Base-by-base conservation (phyloP, 805 yeast genomes). In the Myxozyma neotropica region DNA sequence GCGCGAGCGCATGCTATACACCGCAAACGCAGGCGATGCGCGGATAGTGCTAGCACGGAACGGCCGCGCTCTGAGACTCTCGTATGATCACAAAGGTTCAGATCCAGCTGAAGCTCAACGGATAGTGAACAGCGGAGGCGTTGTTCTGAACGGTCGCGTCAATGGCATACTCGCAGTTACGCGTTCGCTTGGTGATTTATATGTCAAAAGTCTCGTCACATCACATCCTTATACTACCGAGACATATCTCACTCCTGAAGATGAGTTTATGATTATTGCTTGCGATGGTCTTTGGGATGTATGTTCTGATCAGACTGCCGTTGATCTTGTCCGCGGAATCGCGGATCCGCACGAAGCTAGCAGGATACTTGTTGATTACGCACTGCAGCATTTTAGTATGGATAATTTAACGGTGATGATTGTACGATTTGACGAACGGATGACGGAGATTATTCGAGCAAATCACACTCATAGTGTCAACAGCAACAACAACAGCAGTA, bases 211-310 rank as follows among this genome's bases (percentile, higher is more conserved):
- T 53, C 77, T 89, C 58, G 97, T 93, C 19, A 83, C 90, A 33
- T 96, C 97, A 0, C 83, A 85, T 55, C 99, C 99, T 0, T 93
- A 87, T 70, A 93, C 99, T 0, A 89, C 98, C 0, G 83, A 90
- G 47, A 90, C 96, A 0, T 90, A 85, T 68, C 77, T 94, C 31
- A 79, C 79, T 24, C 73, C 73, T 0, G 77, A 75, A 10, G 97
- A 92, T 72, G 87, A 87, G 67, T 89, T 89, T 70, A 73, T 93
- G 69, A 91, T 93, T 51, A 76, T 93, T 59, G 98, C 97, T 0
- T 94, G 98, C 73, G 99, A 93, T 73, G 99, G 99, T 0, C 76
- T 93, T 10, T 93, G 98, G 98, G 99, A 93, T 72, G 97, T 93
- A 3, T 81, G 92, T 53, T 79, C 85, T 7, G 99, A 94, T 71